These are phyloP conservation scores for Effrenium voratum DNA, from an alignment of 73 alveolate species.

Conservation along the genomic window DNA sequence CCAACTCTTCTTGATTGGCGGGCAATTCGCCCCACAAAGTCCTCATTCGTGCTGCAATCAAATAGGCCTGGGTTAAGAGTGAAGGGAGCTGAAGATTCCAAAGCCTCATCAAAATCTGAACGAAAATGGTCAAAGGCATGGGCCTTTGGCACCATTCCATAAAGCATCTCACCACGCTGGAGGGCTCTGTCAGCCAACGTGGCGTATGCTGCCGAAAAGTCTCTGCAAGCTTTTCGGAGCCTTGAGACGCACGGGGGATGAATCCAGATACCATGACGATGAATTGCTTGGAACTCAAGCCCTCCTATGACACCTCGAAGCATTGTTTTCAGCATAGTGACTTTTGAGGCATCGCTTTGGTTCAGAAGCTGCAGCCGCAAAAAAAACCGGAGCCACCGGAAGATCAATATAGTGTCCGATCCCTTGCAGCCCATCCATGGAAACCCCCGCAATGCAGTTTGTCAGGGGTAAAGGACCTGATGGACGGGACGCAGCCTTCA, in stretches of 20 bases:
- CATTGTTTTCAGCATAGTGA: neutral
- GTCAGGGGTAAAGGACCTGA: neutral
- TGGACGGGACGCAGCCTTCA: neutral
- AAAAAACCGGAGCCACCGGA: neutral
- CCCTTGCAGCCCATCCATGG: slow-evolving; percentile 41
- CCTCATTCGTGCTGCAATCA: neutral
- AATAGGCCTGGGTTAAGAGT: neutral
- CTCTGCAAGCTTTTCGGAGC: neutral
- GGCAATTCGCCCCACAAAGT: neutral
- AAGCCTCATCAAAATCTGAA: neutral
- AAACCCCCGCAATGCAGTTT: neutral
- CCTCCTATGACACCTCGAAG: neutral
- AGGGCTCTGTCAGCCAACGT: neutral
- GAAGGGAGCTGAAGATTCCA: neutral
- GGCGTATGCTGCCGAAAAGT: neutral
- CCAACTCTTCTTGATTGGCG: neutral
- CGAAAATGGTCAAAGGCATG: neutral
- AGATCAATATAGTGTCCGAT: neutral
- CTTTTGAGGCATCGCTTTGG: neutral
- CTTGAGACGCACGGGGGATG: neutral
- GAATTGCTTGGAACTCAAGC: neutral
- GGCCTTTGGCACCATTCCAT: slow-evolving; percentile 11
- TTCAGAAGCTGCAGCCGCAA: neutral
- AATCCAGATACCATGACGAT: slow-evolving; percentile 16
- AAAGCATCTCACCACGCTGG: no score